These are phyloP conservation scores for Fusarium robinianum DNA, from an alignment of 2,329 filamentous ascomycete species.

Conservation along the genomic window DNA sequence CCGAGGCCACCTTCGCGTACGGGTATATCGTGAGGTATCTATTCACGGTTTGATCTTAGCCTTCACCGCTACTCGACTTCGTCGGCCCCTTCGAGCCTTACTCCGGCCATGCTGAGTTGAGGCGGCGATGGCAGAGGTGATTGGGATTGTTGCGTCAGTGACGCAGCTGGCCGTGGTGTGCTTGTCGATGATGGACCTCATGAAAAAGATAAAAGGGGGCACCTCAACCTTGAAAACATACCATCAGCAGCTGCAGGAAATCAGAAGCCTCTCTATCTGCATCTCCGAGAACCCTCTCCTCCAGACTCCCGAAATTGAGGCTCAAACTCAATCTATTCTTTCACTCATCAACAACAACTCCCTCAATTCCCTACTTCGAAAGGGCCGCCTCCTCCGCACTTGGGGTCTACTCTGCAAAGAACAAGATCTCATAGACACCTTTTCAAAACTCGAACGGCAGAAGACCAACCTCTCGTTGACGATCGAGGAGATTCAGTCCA, in stretches of 20 bases:
- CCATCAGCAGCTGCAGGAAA: slow-evolving; percentile 29
- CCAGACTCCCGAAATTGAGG: slow-evolving; percentile 27
- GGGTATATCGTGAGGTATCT: background rate
- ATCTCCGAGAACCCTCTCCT: slow-evolving; percentile 30
- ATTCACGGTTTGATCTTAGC: background rate
- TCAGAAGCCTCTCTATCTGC: slow-evolving; percentile 20
- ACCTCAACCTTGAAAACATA: slow-evolving; percentile 19
- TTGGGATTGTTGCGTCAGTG: slow-evolving; percentile 30
- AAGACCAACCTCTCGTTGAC: slow-evolving; percentile 20
- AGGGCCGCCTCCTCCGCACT: background rate
- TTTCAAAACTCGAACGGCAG: slow-evolving; percentile 20
- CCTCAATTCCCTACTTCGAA: background rate
- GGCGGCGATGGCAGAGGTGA: slow-evolving; percentile 30
- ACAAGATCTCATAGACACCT: slow-evolving; percentile 24
- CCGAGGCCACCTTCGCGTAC: background rate
- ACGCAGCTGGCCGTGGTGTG: slow-evolving; percentile 19
- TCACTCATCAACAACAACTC: slow-evolving; percentile 17
- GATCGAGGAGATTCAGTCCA: slow-evolving; percentile 41
- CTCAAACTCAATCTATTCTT: slow-evolving; percentile 19
- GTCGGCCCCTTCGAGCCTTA: background rate
- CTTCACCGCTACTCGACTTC: slow-evolving; percentile 16
- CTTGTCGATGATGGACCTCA: slow-evolving; percentile 22
- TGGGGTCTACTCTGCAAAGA: slow-evolving; percentile 4
- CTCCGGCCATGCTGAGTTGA: slow-evolving; percentile 2
- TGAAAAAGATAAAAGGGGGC: slow-evolving; percentile 33